Conservation (phyloP, 2,329 filamentous ascomycete genomes). For the Fusarium continuum region DNA sequence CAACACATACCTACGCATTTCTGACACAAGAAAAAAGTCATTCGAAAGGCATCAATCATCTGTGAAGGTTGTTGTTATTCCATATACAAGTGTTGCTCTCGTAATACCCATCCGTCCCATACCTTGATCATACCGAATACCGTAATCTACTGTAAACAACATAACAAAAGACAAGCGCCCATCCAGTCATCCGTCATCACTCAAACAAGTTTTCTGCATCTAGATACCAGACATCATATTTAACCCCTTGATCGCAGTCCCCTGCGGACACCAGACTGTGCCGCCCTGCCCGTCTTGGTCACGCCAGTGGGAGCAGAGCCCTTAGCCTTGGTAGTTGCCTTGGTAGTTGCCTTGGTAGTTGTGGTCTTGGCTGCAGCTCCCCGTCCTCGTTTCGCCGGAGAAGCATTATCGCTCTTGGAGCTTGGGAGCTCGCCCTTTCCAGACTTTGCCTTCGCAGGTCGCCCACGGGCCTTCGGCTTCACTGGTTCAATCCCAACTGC, state of each 20-base stretch:
- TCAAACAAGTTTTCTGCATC: background rate
- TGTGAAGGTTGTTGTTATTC: background rate
- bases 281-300: conserved; percentile 27
- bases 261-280: conserved; percentile 30
- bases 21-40: background rate
- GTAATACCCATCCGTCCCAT: background rate
- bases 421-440: conserved; percentile 39
- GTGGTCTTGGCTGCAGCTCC: conserved; percentile 6
- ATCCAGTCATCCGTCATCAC: background rate
- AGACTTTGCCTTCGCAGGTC: conserved; percentile 32
- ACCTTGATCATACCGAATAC: background rate
- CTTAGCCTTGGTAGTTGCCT: conserved; percentile 10
- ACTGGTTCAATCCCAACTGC: conserved; percentile 1
- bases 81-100: conserved; percentile 1
- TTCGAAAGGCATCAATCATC: background rate
- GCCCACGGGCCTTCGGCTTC: conserved; percentile 32
- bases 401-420: conserved; percentile 13
- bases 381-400: conserved; percentile 24
- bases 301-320: conserved; percentile 29
- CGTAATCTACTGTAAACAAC: background rate
- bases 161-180: background rate
- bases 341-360: background rate
- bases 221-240: background rate
- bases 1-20: background rate
- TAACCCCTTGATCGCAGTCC: conserved; percentile 32